Conservation (phyloP, 1,284 basidiomycete species). For the Phylloboletellus chloephorus region DNA sequence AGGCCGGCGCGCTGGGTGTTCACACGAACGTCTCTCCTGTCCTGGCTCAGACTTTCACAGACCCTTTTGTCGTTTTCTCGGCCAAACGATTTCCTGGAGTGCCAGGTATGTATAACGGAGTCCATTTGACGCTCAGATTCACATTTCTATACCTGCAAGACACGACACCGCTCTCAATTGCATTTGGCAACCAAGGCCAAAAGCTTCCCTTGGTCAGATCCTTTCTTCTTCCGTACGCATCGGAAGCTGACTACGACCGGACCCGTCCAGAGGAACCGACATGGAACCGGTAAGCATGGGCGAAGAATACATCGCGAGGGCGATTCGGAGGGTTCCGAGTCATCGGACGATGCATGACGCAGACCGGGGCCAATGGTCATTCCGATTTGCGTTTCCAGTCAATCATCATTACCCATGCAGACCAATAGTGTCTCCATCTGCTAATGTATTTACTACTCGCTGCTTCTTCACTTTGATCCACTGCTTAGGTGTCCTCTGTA, state of each 20-base stretch:
- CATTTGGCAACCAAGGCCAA: conserved; percentile 88
- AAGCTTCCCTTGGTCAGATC: conserved; percentile 76
- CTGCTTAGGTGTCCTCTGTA: conserved; percentile 14
- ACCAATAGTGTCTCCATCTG: conserved; percentile 20
- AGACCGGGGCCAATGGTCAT: conserved; percentile 11
- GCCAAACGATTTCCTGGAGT: conserved; percentile 92
- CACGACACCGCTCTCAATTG: conserved; percentile 83
- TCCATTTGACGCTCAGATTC: conserved; percentile 12
- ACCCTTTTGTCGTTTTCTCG: conserved; percentile 87
- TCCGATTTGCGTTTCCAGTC: conserved; percentile 10
- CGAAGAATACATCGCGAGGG: conserved; percentile 43
- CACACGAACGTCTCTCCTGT: conserved; percentile 65
- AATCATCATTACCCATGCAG: conserved; percentile 25
- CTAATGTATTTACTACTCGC: conserved; percentile 27
- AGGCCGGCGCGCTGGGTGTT: conserved; percentile 56
- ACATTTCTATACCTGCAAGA: conserved; percentile 40
- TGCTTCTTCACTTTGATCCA: conserved; percentile 17
- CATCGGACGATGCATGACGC: conserved; percentile 38
- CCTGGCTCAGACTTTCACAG: conserved; percentile 79
- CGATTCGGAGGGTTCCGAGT: conserved; percentile 48
- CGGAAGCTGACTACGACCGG: conserved; percentile 27
- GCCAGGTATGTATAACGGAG: conserved; percentile 54
- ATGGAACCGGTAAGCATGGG: conserved; percentile 54
- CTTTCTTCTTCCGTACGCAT: conserved; percentile 18
- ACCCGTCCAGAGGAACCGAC: conserved; percentile 56